phyloP scores from a whole-genome alignment of 108 stramenopile genomes.

The Skeletonema tropicum region DNA sequence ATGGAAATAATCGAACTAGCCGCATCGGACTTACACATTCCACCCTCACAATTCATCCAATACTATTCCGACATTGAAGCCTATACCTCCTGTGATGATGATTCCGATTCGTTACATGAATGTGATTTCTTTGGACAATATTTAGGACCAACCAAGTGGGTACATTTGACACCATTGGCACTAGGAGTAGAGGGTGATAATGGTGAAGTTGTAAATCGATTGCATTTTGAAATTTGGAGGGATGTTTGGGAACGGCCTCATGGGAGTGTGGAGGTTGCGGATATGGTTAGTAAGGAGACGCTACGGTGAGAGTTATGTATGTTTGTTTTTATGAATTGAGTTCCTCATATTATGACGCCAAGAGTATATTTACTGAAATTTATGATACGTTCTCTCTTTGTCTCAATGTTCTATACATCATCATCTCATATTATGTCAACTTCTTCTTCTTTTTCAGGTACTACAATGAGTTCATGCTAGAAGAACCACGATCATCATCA shows the following conservation, averaged over 20 bases:
- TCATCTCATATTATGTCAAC: too few species aligned
- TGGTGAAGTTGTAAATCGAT: slow-evolving; percentile 3
- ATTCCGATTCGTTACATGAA: slow-evolving; percentile 42
- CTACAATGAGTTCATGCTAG: too few species aligned
- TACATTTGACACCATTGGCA: slow-evolving; percentile 32
- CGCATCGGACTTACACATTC: slow-evolving; percentile 21
- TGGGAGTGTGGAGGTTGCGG: slow-evolving; percentile 31
- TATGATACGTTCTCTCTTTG: too few species aligned
- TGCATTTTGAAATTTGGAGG: slow-evolving; percentile 41
- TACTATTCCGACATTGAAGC: slow-evolving; percentile 37
- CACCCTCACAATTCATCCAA: slow-evolving; percentile 11
- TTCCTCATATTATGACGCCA: too few species aligned
- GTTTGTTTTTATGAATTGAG: too few species aligned
- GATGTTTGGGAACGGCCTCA: slow-evolving; percentile 43
- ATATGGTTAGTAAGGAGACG: too few species aligned
- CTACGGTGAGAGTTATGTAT: too few species aligned
- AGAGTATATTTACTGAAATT: too few species aligned
- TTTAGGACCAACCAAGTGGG: slow-evolving; percentile 49
- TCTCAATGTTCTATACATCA: too few species aligned
- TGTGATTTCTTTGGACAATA: slow-evolving; percentile 41
- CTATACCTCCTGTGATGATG: slow-evolving; percentile 47
- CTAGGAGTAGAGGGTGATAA: too few species aligned
- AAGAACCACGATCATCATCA: too few species aligned
- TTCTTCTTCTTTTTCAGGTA: too few species aligned
- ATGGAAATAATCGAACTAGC: slow-evolving; percentile 39